Evolutionary conservation across 129 eudicot genomes (phyloP).

Genomic region (Flaveria brownii): DNA sequence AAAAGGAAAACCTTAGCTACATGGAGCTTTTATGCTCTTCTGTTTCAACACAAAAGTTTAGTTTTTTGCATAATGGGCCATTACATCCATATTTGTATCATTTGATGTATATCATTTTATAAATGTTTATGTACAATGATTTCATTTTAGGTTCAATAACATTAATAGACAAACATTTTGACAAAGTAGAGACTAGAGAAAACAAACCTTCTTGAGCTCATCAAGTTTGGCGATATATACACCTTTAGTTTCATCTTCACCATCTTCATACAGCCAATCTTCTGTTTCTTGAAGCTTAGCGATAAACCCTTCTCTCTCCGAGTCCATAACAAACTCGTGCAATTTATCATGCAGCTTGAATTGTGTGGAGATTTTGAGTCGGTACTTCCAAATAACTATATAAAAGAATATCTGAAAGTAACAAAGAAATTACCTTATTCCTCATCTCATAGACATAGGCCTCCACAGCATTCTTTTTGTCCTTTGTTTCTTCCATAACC

Average conservation of each 20-base stretch:
- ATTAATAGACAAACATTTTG: no score
- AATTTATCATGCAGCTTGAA: conserved; percentile 71
- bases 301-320: conserved; percentile 67
- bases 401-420: not conserved
- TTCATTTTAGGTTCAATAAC: no score
- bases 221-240: conserved; percentile 87
- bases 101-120: no score
- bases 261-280: conserved; percentile 99
- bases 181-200: not conserved
- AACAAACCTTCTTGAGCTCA: conserved; percentile 79
- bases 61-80: no score
- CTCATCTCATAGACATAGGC: conserved; percentile 96
- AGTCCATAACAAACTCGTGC: conserved; percentile 63
- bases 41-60: no score
- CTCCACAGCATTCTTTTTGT: conserved; percentile 88
- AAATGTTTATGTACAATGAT: no score
- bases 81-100: no score
- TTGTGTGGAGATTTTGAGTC: not conserved
- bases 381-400: not conserved
- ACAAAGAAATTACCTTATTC: conserved; percentile 59
- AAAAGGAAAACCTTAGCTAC: no score
- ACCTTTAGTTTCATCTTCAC: conserved; percentile 95
- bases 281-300: conserved; percentile 79
- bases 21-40: no score
- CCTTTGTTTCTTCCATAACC: conserved; percentile 94